Evolutionary conservation across 257 asterid genomes (phyloP).

Genomic region (Nicotiana otophora): DNA sequence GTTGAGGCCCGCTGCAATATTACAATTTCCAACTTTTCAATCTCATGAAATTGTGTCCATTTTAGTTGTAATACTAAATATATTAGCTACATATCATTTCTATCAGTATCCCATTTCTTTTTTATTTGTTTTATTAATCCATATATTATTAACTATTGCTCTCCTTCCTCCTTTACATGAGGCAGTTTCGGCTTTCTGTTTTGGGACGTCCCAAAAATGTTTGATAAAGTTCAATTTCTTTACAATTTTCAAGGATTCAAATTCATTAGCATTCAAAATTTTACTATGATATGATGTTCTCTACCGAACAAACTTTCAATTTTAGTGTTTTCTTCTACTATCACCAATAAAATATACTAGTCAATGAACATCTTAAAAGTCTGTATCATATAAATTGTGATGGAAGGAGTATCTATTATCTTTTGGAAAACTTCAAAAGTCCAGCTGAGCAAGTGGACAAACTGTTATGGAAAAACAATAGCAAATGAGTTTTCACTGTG

Average conservation of each 20-base stretch:
- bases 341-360: neutral
- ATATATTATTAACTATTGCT: neutral
- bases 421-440: no score
- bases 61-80: neutral
- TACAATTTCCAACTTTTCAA: neutral
- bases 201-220: neutral
- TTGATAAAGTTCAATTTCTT: neutral
- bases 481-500: no score
- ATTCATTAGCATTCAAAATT: neutral
- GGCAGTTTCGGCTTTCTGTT: neutral
- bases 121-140: neutral
- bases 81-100: neutral
- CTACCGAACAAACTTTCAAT: neutral
- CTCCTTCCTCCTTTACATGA: neutral
- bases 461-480: no score
- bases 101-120: neutral
- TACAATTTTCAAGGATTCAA: neutral
- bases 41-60: neutral
- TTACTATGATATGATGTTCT: neutral
- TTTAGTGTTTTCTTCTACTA: neutral
- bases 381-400: neutral
- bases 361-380: neutral
- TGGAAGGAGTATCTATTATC: neutral
- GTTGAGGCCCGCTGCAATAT: neutral
- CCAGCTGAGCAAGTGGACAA: no score